Conservation (phyloP, 768 basidiomycete species). For the Serendipita vermifera region DNA sequence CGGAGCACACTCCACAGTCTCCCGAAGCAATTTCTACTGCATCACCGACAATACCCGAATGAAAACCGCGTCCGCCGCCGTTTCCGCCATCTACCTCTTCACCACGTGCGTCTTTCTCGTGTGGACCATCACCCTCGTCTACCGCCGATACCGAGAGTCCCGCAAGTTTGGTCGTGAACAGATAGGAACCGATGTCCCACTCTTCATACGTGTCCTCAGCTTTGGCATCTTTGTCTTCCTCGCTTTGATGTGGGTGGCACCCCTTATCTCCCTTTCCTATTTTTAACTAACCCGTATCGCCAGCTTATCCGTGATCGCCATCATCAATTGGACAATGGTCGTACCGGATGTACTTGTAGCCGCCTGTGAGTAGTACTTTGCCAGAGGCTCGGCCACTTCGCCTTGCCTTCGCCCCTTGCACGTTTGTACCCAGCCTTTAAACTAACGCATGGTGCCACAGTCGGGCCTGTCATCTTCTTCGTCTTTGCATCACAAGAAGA, state of each 20-base stretch:
- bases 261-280: not conserved
- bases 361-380: no score
- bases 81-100: not conserved
- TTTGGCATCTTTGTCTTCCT: constrained; percentile 1
- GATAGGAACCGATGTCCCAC: not conserved
- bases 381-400: no score
- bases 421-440: no score
- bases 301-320: not conserved
- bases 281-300: not conserved
- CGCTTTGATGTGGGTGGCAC: not conserved
- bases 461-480: constrained; percentile 5
- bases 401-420: no score
- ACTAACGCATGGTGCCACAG: no score
- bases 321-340: not conserved
- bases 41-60: not conserved
- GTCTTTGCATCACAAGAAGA: constrained; percentile 8
- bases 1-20: not conserved
- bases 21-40: constrained; percentile 10
- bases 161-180: constrained; percentile 4
- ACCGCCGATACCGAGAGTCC: not conserved
- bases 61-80: not conserved
- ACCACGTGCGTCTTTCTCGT: not conserved
- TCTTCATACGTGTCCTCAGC: not conserved
- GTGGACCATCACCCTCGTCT: not conserved
- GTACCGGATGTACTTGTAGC: not conserved